These are phyloP conservation scores for Symbiodinium pilosum DNA, from an alignment of 73 alveolate species.

Conservation along the genomic window DNA sequence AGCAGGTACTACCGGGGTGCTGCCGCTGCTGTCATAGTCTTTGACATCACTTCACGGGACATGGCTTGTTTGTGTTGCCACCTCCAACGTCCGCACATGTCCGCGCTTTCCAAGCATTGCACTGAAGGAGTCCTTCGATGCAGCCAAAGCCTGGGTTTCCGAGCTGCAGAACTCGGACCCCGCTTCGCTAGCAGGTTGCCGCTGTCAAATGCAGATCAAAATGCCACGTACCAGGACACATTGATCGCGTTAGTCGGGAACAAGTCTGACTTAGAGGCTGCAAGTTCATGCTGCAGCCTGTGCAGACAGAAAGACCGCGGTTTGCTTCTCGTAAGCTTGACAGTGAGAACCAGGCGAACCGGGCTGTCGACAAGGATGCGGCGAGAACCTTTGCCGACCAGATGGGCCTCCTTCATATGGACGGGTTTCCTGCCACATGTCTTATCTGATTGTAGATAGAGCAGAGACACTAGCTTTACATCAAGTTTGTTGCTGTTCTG, in stretches of 20 bases:
- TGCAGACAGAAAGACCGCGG: no score
- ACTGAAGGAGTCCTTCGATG: slow-evolving; percentile 95
- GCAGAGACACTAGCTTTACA: neutral
- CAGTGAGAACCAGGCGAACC: slow-evolving; percentile 31
- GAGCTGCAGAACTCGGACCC: slow-evolving; percentile 92
- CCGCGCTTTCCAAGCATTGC: neutral
- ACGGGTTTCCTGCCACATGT: slow-evolving; percentile 5
- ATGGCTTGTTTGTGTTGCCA: neutral
- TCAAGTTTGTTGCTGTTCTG: neutral
- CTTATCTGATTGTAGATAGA: neutral
- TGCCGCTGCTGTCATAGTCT: slow-evolving; percentile 93
- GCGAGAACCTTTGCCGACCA: slow-evolving; percentile 87
- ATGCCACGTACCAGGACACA: slow-evolving; percentile 39
- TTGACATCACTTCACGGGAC: slow-evolving; percentile 95
- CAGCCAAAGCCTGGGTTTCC: slow-evolving; percentile 96
- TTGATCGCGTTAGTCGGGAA: slow-evolving; percentile 96
- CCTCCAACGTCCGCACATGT: neutral
- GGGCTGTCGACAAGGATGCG: slow-evolving; percentile 95
- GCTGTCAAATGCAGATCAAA: no score
- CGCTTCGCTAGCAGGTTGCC: neutral
- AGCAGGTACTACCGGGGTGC: slow-evolving; percentile 94
- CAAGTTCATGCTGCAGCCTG: neutral
- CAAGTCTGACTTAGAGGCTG: slow-evolving; percentile 96
- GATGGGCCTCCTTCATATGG: slow-evolving; percentile 71
- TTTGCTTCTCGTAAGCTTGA: no score